Evolutionary conservation across 106 monocot genomes (phyloP), one percentile per base, ranked within the genome.

Genomic region (Allium fistulosum): DNA sequence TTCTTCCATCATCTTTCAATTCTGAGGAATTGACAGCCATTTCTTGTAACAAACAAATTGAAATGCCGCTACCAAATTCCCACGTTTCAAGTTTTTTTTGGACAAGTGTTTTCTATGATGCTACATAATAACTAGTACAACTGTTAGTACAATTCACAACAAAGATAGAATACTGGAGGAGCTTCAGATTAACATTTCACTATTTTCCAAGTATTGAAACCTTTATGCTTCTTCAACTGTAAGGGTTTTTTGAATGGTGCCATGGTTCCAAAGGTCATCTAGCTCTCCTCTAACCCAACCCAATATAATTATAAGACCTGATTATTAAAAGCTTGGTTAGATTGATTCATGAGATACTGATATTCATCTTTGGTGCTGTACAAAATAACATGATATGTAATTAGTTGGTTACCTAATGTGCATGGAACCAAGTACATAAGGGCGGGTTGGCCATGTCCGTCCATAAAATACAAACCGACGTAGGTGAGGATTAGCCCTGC

Each of bases 381-480:
- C 15, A 8, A 70, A 18, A 49, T 56, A 50, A 58, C 11, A 16
- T 7, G 12, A 68, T 8, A 61, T 45, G 4, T 55, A 16, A 12
- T n/a, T 53, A 60, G 65, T 56, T 69, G 4, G 13, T 69, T 82
- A 92, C 96, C 92, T 81, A 97, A 81, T 51, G 96, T 92, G 62
- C 92, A 92, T 26, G 96, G 96, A 74, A 97, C 96, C 45, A 97
- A 86, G 61, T 97, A 97, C 7, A 97, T 74, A 26, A 97, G 69
- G 27, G 96, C 96, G 53, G 96, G 96, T 59, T 97, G 96, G 46
- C 92, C 92, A 73, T 97, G 88, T 5, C 96, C 96, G 61, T 92
- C 80, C 96, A 89, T 92, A 62, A 97, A 80, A 79, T 72, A 97
- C 57, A 97, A 66, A 69, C 88, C 88, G 69, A 92, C 70, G 75